Evolutionary conservation across 352 stramenopile species (phyloP).

Genomic region (Phytopythium delawarense): DNA sequence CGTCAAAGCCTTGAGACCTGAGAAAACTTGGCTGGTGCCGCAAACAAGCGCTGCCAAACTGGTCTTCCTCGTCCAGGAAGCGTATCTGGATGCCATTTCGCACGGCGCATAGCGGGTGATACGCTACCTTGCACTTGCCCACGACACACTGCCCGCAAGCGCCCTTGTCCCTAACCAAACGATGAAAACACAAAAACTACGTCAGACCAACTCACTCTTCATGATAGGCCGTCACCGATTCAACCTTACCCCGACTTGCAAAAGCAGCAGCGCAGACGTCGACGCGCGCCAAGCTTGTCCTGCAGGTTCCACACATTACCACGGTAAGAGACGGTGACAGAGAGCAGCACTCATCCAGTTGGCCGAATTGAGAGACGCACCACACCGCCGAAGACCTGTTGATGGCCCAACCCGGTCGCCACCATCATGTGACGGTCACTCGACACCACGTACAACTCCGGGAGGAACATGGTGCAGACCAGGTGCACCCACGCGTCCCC

Average conservation of each 20-base stretch:
- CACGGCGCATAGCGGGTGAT: constrained; percentile 66
- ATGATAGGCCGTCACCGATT: no score
- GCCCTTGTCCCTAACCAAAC: constrained; percentile 42
- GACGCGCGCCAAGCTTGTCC: constrained; percentile 46
- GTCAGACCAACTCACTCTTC: constrained; percentile 6
- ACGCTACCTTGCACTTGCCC: constrained; percentile 68
- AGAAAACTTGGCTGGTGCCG: constrained; percentile 59
- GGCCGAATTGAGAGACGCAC: constrained; percentile 12
- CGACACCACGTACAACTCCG: constrained; percentile 51
- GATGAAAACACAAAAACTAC: constrained; percentile 7
- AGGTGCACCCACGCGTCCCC: constrained; percentile 65
- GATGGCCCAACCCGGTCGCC: not conserved
- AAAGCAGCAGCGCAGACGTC: constrained; percentile 66
- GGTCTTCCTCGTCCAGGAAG: constrained; percentile 46
- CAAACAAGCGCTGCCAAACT: constrained; percentile 62
- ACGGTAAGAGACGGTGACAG: not conserved
- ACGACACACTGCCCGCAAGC: constrained; percentile 68
- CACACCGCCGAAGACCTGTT: constrained; percentile 52
- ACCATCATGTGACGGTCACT: constrained; percentile 1
- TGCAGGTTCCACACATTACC: constrained; percentile 1
- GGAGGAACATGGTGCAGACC: constrained; percentile 76
- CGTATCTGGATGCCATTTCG: constrained; percentile 55
- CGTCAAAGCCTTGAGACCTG: constrained; percentile 10
- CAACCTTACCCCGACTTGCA: constrained; percentile 53
- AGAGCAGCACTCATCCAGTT: not conserved